These are phyloP conservation scores for Acacia melanoxylon DNA, from an alignment of 306 rosid species.

Conservation along the genomic window DNA sequence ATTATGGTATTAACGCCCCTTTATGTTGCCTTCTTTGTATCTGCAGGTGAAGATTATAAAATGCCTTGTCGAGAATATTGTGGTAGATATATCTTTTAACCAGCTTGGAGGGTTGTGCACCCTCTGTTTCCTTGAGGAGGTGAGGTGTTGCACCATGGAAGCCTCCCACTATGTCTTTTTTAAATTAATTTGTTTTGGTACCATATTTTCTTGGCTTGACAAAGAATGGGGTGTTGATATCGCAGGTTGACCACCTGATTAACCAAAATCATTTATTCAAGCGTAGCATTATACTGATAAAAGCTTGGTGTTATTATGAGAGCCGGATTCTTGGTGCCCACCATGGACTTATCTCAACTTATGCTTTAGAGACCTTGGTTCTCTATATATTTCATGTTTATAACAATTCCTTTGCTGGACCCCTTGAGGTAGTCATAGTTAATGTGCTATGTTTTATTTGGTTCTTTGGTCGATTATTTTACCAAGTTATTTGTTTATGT, in stretches of 20 bases:
- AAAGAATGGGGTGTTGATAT: conserved; percentile 33
- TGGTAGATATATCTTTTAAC: conserved; percentile 95
- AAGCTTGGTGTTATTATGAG: conserved; percentile 99
- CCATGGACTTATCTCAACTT: conserved; percentile 98
- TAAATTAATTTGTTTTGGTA: background rate
- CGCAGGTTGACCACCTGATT: conserved; percentile 87
- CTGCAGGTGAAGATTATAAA: conserved; percentile 91
- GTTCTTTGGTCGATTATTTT: conserved; percentile 25
- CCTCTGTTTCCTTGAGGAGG: conserved; percentile 99
- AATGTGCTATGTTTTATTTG: conserved; percentile 21
- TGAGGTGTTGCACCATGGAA: conserved; percentile 38
- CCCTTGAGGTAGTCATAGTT: conserved; percentile 79
- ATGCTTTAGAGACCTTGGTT: conserved; percentile 97
- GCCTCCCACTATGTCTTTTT: conserved; percentile 20
- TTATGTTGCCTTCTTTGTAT: conserved; percentile 24
- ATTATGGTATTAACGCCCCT: background rate
- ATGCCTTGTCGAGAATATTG: conserved; percentile 98
- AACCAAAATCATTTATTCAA: conserved; percentile 89
- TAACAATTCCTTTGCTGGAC: conserved; percentile 94
- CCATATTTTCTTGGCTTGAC: conserved; percentile 20
- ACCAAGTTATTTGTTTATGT: conserved; percentile 27
- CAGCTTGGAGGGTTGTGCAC: conserved; percentile 99
- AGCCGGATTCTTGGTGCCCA: conserved; percentile 99
- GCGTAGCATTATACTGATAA: conserved; percentile 95
- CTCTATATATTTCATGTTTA: conserved; percentile 96